Conservation (phyloP, 2,329 filamentous ascomycete genomes). For the Ascochyta viciae-villosae region DNA sequence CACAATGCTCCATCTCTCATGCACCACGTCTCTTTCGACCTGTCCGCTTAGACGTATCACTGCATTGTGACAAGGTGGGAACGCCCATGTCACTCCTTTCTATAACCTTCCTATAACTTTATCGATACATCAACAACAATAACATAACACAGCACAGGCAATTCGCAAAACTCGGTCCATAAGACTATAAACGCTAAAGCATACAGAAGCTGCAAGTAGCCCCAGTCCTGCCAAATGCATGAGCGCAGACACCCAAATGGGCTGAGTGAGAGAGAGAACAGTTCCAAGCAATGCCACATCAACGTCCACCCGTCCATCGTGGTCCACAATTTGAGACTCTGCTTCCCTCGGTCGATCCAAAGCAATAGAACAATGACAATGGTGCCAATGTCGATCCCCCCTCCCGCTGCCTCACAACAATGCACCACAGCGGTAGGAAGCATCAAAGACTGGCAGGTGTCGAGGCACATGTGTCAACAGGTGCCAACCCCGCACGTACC, state of each 20-base stretch:
- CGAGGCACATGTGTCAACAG: not conserved
- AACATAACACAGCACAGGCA: not conserved
- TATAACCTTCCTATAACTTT: too few species aligned
- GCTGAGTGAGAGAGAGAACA: not conserved
- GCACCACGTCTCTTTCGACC: too few species aligned
- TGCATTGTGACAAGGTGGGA: too few species aligned
- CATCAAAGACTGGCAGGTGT: not conserved
- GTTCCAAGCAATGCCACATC: conserved; percentile 4
- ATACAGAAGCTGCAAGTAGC: conserved; percentile 1
- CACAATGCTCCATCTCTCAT: too few species aligned
- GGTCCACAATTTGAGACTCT: not conserved
- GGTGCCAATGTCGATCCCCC: not conserved
- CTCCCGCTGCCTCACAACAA: not conserved
- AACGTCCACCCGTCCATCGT: not conserved
- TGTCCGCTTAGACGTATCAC: too few species aligned
- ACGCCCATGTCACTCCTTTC: too few species aligned
- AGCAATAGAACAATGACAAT: conserved; percentile 3
- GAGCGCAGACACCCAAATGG: not conserved
- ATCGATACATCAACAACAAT: too few species aligned
- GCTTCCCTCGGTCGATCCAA: not conserved
- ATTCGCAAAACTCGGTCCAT: conserved; percentile 5
- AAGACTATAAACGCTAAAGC: conserved; percentile 7
- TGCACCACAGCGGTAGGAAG: not conserved
- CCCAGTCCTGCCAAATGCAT: not conserved
- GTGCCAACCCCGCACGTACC: not conserved